Evolutionary conservation across 202 grass and related monocot species (phyloP).

Genomic region (Bolboschoenoplectus hybrid): DNA sequence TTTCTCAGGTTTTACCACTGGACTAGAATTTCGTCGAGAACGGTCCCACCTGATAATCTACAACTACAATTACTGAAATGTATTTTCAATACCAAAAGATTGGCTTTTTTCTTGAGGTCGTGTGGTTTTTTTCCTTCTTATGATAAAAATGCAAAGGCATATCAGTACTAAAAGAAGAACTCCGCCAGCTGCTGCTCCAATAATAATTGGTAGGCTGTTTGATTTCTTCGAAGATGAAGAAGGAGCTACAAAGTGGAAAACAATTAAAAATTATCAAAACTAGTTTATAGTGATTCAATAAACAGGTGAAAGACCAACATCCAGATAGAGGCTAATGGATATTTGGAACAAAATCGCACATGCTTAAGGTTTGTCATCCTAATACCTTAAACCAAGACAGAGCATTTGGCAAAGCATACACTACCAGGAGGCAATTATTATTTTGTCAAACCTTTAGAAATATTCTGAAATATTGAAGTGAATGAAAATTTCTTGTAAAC

Average conservation of each 20-base stretch:
- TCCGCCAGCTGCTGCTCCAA: constrained; percentile 60
- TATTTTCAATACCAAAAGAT: constrained; percentile 55
- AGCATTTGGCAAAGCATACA: not conserved
- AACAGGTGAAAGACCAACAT: constrained; percentile 1
- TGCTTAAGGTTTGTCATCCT: not conserved
- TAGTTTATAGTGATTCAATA: not conserved
- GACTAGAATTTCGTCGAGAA: not conserved
- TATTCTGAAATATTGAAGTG: not conserved
- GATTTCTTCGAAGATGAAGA: constrained; percentile 23
- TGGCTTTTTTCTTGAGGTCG: constrained; percentile 54
- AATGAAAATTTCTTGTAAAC: not conserved
- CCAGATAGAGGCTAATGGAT: not conserved
- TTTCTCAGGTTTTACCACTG: not conserved
- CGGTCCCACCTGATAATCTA: not conserved
- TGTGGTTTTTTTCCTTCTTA: constrained; percentile 46
- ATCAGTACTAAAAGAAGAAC: constrained; percentile 45
- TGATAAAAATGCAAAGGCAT: constrained; percentile 38
- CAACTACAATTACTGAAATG: constrained; percentile 16
- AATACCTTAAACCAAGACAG: not conserved
- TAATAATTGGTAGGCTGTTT: constrained; percentile 51
- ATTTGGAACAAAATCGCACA: not conserved
- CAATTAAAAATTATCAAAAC: not conserved
- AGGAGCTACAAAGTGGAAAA: not conserved
- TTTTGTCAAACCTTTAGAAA: not conserved
- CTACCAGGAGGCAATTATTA: not conserved